Conservation (phyloP, 1,284 basidiomycete genomes). For the Boletus semigastroideus region DNA sequence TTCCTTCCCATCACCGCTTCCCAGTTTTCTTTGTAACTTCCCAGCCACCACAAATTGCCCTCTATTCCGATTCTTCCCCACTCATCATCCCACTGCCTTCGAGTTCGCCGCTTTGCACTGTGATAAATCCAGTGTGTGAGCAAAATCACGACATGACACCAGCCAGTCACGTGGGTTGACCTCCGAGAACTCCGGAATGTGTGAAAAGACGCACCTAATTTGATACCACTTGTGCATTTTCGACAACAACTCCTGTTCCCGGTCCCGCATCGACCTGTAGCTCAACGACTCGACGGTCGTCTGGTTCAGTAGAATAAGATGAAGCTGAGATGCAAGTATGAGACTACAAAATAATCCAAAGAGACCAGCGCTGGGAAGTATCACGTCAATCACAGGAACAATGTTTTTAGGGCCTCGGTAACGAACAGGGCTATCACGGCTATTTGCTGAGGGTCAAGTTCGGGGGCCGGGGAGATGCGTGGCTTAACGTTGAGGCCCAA, state of each 20-base stretch:
- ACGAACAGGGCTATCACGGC: slow-evolving; percentile 32
- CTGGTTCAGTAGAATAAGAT: slow-evolving; percentile 62
- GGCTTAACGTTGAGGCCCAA: slow-evolving; percentile 40
- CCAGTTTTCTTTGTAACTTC: slow-evolving; percentile 62
- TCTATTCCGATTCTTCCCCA: slow-evolving; percentile 76
- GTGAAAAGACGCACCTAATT: slow-evolving; percentile 42
- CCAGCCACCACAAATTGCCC: slow-evolving; percentile 87
- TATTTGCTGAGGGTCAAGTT: slow-evolving; percentile 30
- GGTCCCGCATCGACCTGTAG: slow-evolving; percentile 55
- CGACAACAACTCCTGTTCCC: slow-evolving; percentile 54
- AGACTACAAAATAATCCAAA: slow-evolving; percentile 70
- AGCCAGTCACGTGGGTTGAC: not conserved
- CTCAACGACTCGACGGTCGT: slow-evolving; percentile 79
- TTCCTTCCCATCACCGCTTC: slow-evolving; percentile 71
- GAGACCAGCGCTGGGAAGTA: slow-evolving; percentile 37
- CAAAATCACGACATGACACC: not conserved
- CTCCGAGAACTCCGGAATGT: not conserved
- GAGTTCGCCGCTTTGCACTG: slow-evolving; percentile 49
- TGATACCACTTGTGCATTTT: slow-evolving; percentile 48
- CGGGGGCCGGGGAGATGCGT: slow-evolving; percentile 10
- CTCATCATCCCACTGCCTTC: slow-evolving; percentile 63
- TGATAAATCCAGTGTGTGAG: not conserved
- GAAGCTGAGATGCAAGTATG: slow-evolving; percentile 59
- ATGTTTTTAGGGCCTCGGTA: not conserved
- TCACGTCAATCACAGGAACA: slow-evolving; percentile 10